phyloP scores from a whole-genome alignment of 495 filamentous ascomycete species.

The Aspergillus asperescens region DNA sequence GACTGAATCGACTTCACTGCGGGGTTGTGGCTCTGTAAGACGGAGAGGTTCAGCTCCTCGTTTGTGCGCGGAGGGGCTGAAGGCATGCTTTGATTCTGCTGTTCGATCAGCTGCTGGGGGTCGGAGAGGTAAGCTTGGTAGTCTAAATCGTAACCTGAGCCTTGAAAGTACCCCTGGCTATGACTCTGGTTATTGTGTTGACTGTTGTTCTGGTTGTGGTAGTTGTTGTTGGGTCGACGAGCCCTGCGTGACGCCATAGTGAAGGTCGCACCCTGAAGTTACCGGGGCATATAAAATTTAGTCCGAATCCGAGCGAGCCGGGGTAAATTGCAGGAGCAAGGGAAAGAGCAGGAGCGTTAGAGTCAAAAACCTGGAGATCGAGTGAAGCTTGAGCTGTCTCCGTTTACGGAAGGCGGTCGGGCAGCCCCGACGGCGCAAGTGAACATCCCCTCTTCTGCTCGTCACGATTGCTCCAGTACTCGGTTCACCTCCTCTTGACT shows the following conservation, averaged over 20 bases:
- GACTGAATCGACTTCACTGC: constrained; percentile 59
- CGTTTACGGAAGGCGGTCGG: constrained; percentile 19
- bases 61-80: constrained; percentile 57
- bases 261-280: background rate
- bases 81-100: constrained; percentile 24
- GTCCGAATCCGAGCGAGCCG: background rate
- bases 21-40: constrained; percentile 71
- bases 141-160: constrained; percentile 66
- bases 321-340: background rate
- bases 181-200: constrained; percentile 33
- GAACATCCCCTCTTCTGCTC: background rate
- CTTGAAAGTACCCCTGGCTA: constrained; percentile 25
- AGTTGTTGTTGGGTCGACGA: constrained; percentile 31
- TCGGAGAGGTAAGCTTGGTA: constrained; percentile 38
- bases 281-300: background rate
- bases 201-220: constrained; percentile 30
- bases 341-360: background rate
- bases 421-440: background rate
- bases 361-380: background rate
- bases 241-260: constrained; percentile 35
- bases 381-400: constrained; percentile 15
- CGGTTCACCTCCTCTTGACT: background rate
- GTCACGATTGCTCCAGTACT: background rate
- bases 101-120: constrained; percentile 24
- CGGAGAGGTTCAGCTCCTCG: constrained; percentile 74